A percentile compares a stretch with the other conserved stretches of the same genome.
Conservation (phyloP, 1,284 basidiomycete species). For the Cystobasidium sp. region DNA sequence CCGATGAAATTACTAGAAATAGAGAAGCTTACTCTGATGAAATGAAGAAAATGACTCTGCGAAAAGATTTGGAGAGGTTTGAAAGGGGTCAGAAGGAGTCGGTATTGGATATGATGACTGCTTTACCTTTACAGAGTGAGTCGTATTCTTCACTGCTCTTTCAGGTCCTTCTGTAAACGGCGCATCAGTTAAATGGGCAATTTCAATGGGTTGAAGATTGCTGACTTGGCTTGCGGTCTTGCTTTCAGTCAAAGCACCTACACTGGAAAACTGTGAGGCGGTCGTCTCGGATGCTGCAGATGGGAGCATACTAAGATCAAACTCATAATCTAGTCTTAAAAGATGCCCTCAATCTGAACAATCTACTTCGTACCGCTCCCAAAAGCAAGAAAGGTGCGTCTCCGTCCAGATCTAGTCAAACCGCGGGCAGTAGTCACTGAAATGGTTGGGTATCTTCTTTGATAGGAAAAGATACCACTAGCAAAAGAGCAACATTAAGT, state of each 20-base stretch:
- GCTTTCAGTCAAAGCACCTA: conserved; percentile 11
- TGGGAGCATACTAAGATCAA: neutral
- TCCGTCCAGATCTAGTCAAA: neutral
- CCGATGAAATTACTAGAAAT: conserved; percentile 13
- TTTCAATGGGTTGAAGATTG: no score
- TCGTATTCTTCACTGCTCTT: no score
- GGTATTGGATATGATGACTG: conserved; percentile 15
- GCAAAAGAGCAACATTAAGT: neutral
- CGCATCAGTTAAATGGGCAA: no score
- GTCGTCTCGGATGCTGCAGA: neutral
- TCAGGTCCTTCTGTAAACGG: no score
- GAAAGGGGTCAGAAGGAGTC: conserved; percentile 13
- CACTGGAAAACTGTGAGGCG: conserved; percentile 18
- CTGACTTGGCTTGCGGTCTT: no score
- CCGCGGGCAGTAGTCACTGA: neutral
- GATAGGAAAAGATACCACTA: neutral
- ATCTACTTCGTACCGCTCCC: neutral
- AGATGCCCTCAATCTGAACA: neutral
- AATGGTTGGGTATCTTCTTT: neutral
- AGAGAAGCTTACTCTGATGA: conserved; percentile 36
- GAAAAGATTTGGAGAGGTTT: conserved; percentile 23
- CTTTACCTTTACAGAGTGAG: neutral
- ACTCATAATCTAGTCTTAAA: neutral
- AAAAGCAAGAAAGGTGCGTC: conserved; percentile 3
- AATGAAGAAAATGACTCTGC: conserved; percentile 19